Evolutionary conservation across 257 asterid species (phyloP), one percentile per base, ranked within the genome.

Genomic region (Petunia axillaris): DNA sequence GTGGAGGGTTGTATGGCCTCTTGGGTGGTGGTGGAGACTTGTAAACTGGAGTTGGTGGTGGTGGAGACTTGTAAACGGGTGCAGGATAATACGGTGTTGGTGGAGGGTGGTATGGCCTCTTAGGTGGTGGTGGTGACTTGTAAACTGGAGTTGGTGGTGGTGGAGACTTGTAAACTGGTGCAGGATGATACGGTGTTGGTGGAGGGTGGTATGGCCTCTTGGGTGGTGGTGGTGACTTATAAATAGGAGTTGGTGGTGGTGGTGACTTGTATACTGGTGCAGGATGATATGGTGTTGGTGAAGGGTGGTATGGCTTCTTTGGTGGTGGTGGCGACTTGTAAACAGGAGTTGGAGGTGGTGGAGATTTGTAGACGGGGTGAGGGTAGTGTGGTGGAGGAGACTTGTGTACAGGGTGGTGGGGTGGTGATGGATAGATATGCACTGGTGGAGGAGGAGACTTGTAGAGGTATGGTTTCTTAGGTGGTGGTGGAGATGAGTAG

Each of bases 341-440:
- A 43, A 5, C n/a, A 0, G 76, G 57, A 8, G 57, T 68, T 44
- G 57, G 9, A 1, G 57, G 62, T 6, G 68, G 68, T 37, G 83
- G 59, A 6, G 48, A 64, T 8, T 52, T 53, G 2, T 79, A 65
- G 53, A 65, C 10, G 0, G 66, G 82, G 7, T 79, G 25, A 11
- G 40, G n/a, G 39, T 37, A 65, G 44, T 39, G 83, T 37, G 83
- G 83, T 0, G 82, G 65, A 5, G 75, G 57, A 8, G 77, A 79
- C 58, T 76, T 58, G 44, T 76, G 15, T 1, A 78, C 8, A 36
- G n/a, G 59, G 48, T 36, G 75, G 37, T 64, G 63, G 65, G 79
- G 63, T 52, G 9, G 35, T 54, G 59, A 59, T 46, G 52, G 66
- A 78, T 78, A 78, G 16, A 60, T 40, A 15, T 74, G 73, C 13